These are phyloP conservation scores for Trichoderma sp. DNA, from an alignment of 2,329 filamentous ascomycete genomes.

Conservation along the genomic window DNA sequence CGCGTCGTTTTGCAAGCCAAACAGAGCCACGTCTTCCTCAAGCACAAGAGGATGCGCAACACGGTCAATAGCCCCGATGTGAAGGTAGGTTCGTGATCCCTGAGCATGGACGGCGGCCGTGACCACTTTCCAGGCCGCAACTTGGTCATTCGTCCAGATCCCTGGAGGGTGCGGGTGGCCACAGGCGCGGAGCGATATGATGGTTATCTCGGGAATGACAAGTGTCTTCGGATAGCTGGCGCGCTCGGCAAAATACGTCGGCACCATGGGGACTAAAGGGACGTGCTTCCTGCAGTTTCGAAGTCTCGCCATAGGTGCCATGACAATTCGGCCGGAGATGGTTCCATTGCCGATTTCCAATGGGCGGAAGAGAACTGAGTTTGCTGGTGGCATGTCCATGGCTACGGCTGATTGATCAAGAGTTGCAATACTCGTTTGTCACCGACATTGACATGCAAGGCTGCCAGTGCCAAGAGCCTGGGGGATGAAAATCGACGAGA, in stretches of 20 bases:
- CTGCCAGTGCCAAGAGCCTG: not conserved
- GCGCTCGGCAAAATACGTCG: not conserved
- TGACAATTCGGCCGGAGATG: not conserved
- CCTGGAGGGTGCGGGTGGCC: not conserved
- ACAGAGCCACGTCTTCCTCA: not conserved
- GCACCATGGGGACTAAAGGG: not conserved
- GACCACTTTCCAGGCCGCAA: constrained; percentile 1
- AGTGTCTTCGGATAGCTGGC: constrained; percentile 4
- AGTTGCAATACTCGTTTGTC: not conserved
- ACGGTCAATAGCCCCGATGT: not conserved
- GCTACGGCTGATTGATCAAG: not conserved
- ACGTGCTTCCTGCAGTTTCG: not conserved
- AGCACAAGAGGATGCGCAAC: not conserved
- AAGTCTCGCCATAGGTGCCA: constrained; percentile 10
- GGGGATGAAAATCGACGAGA: no score
- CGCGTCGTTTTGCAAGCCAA: not conserved
- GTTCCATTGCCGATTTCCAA: not conserved
- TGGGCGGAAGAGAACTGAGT: not conserved
- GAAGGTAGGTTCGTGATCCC: not conserved
- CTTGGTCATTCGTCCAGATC: constrained; percentile 2
- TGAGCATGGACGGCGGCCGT: constrained; percentile 1
- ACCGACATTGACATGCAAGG: not conserved
- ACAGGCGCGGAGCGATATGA: not conserved
- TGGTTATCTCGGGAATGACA: not conserved
- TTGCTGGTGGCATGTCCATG: not conserved